Base-by-base conservation (phyloP, 2,329 filamentous ascomycete species). In the Fusarium sp. region DNA sequence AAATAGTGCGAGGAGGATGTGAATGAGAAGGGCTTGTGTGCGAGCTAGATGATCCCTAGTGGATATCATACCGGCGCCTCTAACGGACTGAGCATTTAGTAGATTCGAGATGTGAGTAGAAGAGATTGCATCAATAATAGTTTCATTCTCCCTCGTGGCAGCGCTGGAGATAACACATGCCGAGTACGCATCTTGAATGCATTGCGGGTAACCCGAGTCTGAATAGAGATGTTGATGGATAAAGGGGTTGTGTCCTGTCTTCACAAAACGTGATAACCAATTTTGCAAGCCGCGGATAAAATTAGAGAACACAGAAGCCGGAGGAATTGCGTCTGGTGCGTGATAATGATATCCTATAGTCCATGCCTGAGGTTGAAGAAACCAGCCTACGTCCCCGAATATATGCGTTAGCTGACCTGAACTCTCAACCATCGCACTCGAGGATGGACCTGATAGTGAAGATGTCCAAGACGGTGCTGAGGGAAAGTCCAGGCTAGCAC, bases 31-130 rank as follows among this genome's bases (percentile, higher is more conserved):
- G 0, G 49, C 28, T 14, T 46, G 39, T 1, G 49, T 46, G 21
- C 49, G 49, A 20, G 49, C 49, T 1, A 52, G 7, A 32, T 52
- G 49, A 0, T 34, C 39, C 1, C 20, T 20, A 1, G 20, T 52
- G 3, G 39, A 34, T 6, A 52, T 32, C 2, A 17, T 4, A 14
- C 2, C 20, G 0, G 28, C 0, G 0, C 9, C 8, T 1, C 20
- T 12, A 0, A 12, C 0, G 0, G 28, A 12, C 0, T 52, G 39
- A 26, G 11, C 4, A 0, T 34, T 45, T 0, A 52, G 17, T 10
- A 52, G 4, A 7, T 52, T 52, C 0, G 28, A 21, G 1, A 52
- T 34, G 2, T 52, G 49, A 10, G 39, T 46, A 1, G 28, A 19
- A 3, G 20, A 45, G 11, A 52, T 52, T 3, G 14, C n/a, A 34